Evolutionary conservation across 2,329 filamentous ascomycete genomes (phyloP).

Genomic region (Monosporascus sp.): DNA sequence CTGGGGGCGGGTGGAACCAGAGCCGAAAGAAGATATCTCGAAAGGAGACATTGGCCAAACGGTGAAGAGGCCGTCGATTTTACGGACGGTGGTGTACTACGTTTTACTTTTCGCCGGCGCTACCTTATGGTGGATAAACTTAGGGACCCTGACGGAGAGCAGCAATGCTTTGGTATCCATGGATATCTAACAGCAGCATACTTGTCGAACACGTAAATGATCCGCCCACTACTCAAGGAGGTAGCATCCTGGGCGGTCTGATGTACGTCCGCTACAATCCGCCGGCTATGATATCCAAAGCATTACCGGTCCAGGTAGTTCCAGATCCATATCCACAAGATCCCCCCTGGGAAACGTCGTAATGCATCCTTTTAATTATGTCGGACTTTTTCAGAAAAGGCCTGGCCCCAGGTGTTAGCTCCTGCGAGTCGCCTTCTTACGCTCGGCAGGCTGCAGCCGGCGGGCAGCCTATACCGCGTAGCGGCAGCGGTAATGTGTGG

Average conservation of each 20-base stretch:
- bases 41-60: conserved; percentile 19
- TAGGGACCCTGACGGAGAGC: conserved; percentile 71
- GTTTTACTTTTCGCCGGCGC: conserved; percentile 67
- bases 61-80: conserved; percentile 30
- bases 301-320: too few species aligned
- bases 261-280: conserved; percentile 14
- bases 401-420: too few species aligned
- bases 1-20: conserved; percentile 68
- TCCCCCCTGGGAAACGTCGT: too few species aligned
- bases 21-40: conserved; percentile 16
- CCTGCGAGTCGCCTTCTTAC: too few species aligned
- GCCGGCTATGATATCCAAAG: too few species aligned
- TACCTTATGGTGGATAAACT: conserved; percentile 60
- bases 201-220: not conserved
- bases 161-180: conserved; percentile 39
- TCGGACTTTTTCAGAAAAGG: too few species aligned
- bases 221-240: not conserved
- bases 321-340: too few species aligned
- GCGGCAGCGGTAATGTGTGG: too few species aligned
- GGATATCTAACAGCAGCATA: conserved; percentile 15
- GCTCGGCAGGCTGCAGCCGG: too few species aligned
- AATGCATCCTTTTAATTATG: too few species aligned
- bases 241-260: conserved; percentile 12
- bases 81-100: conserved; percentile 79
- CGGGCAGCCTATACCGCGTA: too few species aligned